These are phyloP conservation scores for Asterochloris erici DNA, from an alignment of 139 green algal species.

Conservation along the genomic window DNA sequence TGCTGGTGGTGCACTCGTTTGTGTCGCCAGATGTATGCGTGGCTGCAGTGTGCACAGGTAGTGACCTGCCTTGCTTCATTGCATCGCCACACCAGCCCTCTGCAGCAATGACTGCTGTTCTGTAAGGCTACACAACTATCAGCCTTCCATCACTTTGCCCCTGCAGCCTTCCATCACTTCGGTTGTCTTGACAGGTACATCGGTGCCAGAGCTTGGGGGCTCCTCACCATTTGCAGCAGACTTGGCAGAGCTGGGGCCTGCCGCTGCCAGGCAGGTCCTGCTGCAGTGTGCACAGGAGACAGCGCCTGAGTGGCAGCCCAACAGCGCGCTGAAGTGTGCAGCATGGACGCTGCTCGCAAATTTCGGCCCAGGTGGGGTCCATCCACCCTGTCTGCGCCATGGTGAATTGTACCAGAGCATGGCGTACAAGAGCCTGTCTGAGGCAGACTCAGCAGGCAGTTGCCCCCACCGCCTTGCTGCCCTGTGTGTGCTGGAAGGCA, in stretches of 20 bases:
- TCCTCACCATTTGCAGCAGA: neutral
- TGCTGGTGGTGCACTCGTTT: no score
- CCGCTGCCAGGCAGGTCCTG: neutral
- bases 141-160: neutral
- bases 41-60: neutral
- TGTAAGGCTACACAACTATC: neutral
- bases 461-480: neutral
- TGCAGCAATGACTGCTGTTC: neutral
- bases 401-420: neutral
- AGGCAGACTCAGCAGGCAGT: neutral
- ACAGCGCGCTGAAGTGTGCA: constrained; percentile 4
- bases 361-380: neutral
- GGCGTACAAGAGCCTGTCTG: neutral
- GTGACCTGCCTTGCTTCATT: neutral
- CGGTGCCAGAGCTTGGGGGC: neutral
- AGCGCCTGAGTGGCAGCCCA: constrained; percentile 6
- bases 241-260: neutral
- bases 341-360: constrained; percentile 2
- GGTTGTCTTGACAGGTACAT: neutral
- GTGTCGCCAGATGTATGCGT: neutral
- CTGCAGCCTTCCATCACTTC: neutral
- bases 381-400: neutral
- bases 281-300: neutral
- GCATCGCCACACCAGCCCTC: neutral
- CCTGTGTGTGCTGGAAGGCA: neutral